Evolutionary conservation across 2,329 filamentous ascomycete genomes (phyloP).

Genomic region (Dactylellina parvicollis): DNA sequence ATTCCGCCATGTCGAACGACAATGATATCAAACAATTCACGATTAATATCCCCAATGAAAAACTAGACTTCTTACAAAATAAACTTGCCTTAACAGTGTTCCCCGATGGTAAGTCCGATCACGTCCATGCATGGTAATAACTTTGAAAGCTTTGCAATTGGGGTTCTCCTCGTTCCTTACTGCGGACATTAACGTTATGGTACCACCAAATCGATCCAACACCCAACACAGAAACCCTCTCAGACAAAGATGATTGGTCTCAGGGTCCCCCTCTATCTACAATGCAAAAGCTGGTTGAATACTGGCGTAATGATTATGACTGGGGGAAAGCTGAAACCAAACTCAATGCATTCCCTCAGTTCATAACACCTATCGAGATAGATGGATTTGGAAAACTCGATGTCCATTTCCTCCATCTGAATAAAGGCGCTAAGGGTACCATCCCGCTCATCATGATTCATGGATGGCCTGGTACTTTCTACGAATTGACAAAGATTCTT

Average conservation of each 20-base stretch:
- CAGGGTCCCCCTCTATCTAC: slow-evolving; percentile 56
- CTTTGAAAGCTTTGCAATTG: no score
- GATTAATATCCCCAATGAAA: slow-evolving; percentile 13
- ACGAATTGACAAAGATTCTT: slow-evolving; percentile 73
- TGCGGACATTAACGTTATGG: no score
- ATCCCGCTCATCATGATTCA: slow-evolving; percentile 76
- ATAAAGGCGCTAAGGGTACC: slow-evolving; percentile 65
- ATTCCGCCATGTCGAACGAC: slow-evolving; percentile 13
- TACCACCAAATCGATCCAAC: background rate
- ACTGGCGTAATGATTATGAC: slow-evolving; percentile 66
- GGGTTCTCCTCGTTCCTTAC: no score
- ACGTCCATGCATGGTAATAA: background rate
- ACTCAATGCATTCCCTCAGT: slow-evolving; percentile 72
- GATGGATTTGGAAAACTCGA: slow-evolving; percentile 70
- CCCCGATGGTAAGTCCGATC: slow-evolving; percentile 33
- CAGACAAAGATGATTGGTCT: slow-evolving; percentile 28
- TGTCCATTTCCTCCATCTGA: slow-evolving; percentile 73
- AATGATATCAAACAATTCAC: slow-evolving; percentile 25
- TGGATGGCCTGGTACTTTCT: slow-evolving; percentile 76
- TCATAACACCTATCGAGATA: slow-evolving; percentile 66
- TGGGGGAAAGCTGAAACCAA: slow-evolving; percentile 71
- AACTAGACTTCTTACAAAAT: slow-evolving; percentile 17
- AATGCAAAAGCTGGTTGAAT: slow-evolving; percentile 59
- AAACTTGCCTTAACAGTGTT: slow-evolving; percentile 26
- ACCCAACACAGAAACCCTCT: slow-evolving; percentile 24